Evolutionary conservation across 192 early-diverging fungal species (phyloP).

Genomic region (Kappamyces sp.): DNA sequence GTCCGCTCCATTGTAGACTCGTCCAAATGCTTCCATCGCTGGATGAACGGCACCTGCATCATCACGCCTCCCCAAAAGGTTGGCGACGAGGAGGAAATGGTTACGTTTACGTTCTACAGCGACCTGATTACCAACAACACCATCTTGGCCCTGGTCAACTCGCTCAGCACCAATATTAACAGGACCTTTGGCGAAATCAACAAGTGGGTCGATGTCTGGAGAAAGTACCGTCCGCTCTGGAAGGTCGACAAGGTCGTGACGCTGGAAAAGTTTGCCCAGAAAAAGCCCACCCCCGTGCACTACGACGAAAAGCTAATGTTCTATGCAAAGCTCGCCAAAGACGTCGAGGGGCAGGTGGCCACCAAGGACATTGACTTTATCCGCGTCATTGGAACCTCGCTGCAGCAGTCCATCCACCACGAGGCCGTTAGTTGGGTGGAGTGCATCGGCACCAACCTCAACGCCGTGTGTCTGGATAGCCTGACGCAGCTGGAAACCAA

Average conservation of each 20-base stretch:
- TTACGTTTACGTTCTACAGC: conserved; percentile 51
- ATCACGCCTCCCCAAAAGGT: conserved; percentile 51
- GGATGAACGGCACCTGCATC: conserved; percentile 59
- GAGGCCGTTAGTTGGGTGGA: conserved; percentile 52
- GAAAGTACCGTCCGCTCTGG: conserved; percentile 58
- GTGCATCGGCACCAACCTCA: conserved; percentile 46
- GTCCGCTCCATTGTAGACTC: conserved; percentile 52
- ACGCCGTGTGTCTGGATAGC: conserved; percentile 39
- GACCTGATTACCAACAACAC: conserved; percentile 44
- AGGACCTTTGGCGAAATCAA: conserved; percentile 45
- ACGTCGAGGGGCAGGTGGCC: conserved; percentile 44
- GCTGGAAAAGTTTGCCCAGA: conserved; percentile 60
- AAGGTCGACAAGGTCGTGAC: conserved; percentile 61
- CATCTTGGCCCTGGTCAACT: conserved; percentile 38
- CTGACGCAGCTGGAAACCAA: conserved; percentile 26
- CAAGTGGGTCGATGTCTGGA: conserved; percentile 49
- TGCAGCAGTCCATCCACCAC: conserved; percentile 45
- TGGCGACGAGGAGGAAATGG: conserved; percentile 50
- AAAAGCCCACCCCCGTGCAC: conserved; percentile 48
- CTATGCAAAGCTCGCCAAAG: conserved; percentile 52
- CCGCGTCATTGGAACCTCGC: conserved; percentile 39
- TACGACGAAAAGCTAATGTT: conserved; percentile 58
- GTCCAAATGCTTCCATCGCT: conserved; percentile 56
- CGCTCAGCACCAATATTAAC: conserved; percentile 41
- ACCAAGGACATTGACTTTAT: conserved; percentile 55